A percentile compares a stretch with the other conserved stretches of the same genome.
These are phyloP conservation scores for Macrolepiota dolichaula DNA, from an alignment of 768 basidiomycete species.

Conservation along the genomic window DNA sequence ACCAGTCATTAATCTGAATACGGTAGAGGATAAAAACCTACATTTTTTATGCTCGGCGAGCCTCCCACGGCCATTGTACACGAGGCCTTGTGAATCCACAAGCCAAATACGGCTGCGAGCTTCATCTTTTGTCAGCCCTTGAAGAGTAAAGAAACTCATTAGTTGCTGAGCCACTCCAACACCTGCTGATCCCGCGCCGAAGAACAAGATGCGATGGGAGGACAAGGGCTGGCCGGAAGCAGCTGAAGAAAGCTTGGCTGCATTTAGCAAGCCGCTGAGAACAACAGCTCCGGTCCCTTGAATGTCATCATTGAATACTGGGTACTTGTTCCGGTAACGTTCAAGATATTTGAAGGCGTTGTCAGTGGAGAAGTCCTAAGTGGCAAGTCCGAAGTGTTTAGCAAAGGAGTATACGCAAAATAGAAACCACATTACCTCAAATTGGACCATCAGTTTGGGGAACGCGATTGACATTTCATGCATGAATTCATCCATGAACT, in stretches of 20 bases:
- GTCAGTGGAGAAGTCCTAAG: constrained; percentile 86
- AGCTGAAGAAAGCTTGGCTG: constrained; percentile 69
- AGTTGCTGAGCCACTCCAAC: constrained; percentile 90
- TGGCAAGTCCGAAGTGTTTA: not conserved
- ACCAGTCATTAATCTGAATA: constrained; percentile 7
- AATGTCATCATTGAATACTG: constrained; percentile 88
- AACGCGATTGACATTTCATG: constrained; percentile 67
- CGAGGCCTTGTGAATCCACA: constrained; percentile 83
- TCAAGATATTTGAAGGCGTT: constrained; percentile 87
- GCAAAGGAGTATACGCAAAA: not conserved
- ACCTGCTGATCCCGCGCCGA: constrained; percentile 89
- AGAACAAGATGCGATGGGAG: constrained; percentile 86
- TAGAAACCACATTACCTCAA: constrained; percentile 48
- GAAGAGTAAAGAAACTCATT: constrained; percentile 83
- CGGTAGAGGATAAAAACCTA: constrained; percentile 24
- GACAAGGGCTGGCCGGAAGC: constrained; percentile 66
- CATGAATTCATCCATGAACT: constrained; percentile 95
- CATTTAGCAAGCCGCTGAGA: constrained; percentile 86
- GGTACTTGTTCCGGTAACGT: constrained; percentile 70
- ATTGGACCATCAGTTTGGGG: constrained; percentile 84
- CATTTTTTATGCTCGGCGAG: constrained; percentile 85
- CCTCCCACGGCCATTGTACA: constrained; percentile 69
- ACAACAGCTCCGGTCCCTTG: constrained; percentile 92
- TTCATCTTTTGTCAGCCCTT: constrained; percentile 73
- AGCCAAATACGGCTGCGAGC: constrained; percentile 78